A percentile compares a stretch with the other conserved stretches of the same genome.
phyloP scores from a whole-genome alignment of 495 filamentous ascomycete genomes.

The Podospora pseudopauciseta region DNA sequence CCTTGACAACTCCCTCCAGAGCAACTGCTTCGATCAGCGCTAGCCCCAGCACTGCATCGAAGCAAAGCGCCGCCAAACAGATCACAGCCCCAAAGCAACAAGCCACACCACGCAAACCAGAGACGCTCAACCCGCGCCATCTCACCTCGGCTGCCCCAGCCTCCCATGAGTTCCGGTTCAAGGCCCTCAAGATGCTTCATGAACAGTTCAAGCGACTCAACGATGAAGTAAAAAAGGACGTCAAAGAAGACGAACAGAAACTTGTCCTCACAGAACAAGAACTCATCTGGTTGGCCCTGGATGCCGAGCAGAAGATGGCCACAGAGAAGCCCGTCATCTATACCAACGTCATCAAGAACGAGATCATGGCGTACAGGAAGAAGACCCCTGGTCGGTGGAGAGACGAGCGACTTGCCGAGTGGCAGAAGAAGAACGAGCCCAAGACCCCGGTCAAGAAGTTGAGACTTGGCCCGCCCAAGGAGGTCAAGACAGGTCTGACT shows the following conservation, averaged over 20 bases:
- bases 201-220: constrained; percentile 71
- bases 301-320: constrained; percentile 79
- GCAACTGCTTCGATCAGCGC: background rate
- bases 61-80: constrained; percentile 8
- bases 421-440: constrained; percentile 25
- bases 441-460: constrained; percentile 24
- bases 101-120: constrained; percentile 33
- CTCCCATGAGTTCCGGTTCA: constrained; percentile 60
- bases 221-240: constrained; percentile 54
- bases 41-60: background rate
- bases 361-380: constrained; percentile 68
- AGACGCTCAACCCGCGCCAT: constrained; percentile 76
- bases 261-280: constrained; percentile 63
- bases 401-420: constrained; percentile 36
- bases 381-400: constrained; percentile 68
- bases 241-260: constrained; percentile 35
- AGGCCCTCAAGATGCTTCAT: constrained; percentile 70
- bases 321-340: constrained; percentile 66
- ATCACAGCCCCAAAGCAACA: constrained; percentile 9
- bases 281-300: constrained; percentile 71
- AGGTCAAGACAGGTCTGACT: constrained; percentile 64
- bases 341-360: constrained; percentile 72
- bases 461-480: constrained; percentile 33
- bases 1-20: constrained; percentile 5
- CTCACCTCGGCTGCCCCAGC: constrained; percentile 65